Base-by-base conservation (phyloP, 345 rosid genomes). In the Hibiscus tridactylites region DNA sequence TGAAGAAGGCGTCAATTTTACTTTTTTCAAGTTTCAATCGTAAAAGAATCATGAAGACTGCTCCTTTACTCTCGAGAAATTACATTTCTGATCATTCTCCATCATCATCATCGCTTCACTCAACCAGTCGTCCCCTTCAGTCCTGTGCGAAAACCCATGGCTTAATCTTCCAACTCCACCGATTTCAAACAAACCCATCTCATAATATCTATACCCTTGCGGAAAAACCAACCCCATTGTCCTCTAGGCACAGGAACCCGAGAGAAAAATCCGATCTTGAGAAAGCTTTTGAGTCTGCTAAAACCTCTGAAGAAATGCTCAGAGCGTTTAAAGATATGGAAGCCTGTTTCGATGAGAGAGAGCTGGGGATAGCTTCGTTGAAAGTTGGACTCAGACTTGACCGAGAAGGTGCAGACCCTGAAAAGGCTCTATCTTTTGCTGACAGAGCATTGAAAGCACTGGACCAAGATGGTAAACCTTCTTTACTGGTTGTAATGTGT, bases 321-420 rank as follows among this genome's bases (percentile, higher is more conserved):
- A 78, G 76, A 61, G 81, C 86, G 47, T 90, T 89, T 77, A 79
- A 86, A 76, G 75, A 77, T 61, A 95, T 92, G 98, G 99, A 92
- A 81, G 71, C 85, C 7, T 78, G 77, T 50, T 90, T 89, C 75
- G 81, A 88, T 21, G 97, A 87, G 65, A 80, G 79, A 63, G 97
- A 87, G 74, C 85, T 95, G 31, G 97, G 92, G 13, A 71, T 90
- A 82, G 90, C 97, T 21, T 84, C 88, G 8, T 59, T 95, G 76
- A 92, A 92, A 78, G 17, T 90, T 65, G 99, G 97, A 37, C 88
- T 92, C 17, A 89, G 88, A 78, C 92, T 95, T 80, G 93, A 95
- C 66, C 91, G 84, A 17, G 91, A 92, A 79, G 96, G 92, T 80
- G 89, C 81, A 70, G 88, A 89, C 83, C 96, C 96, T 49, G 81